Evolutionary conservation across 2,329 filamentous ascomycete species (phyloP).

Genomic region (Aspergillus nomiae): DNA sequence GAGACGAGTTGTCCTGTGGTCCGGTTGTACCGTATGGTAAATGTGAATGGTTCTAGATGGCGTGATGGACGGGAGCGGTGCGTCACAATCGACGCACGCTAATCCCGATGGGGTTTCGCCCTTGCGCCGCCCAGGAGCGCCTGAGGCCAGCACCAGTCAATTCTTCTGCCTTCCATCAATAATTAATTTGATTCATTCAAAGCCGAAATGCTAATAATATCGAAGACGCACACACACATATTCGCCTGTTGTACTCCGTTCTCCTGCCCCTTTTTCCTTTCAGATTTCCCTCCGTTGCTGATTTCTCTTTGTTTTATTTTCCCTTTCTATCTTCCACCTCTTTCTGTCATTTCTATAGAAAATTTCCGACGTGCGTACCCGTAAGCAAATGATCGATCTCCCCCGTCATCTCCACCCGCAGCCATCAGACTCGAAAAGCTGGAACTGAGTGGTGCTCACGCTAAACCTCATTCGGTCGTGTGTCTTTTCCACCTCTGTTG

Average conservation of each 20-base stretch:
- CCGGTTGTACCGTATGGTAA: neutral
- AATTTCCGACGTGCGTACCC: conserved; percentile 2
- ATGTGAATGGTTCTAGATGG: neutral
- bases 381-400: neutral
- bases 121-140: neutral
- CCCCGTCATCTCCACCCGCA: neutral
- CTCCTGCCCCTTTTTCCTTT: neutral
- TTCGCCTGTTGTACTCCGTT: neutral
- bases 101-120: neutral
- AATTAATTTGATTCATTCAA: conserved; percentile 1
- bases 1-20: neutral
- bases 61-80: neutral
- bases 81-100: neutral
- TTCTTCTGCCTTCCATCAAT: conserved; percentile 2
- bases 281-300: neutral
- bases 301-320: neutral
- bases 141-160: neutral
- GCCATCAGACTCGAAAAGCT: neutral
- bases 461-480: neutral
- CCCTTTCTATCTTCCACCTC: neutral
- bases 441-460: neutral
- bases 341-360: neutral
- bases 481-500: neutral
- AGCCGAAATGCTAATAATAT: conserved; percentile 1
- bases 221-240: neutral